Base-by-base conservation (phyloP, 371 early-diverging fungal species). In the Actinomortierella ambigua region DNA sequence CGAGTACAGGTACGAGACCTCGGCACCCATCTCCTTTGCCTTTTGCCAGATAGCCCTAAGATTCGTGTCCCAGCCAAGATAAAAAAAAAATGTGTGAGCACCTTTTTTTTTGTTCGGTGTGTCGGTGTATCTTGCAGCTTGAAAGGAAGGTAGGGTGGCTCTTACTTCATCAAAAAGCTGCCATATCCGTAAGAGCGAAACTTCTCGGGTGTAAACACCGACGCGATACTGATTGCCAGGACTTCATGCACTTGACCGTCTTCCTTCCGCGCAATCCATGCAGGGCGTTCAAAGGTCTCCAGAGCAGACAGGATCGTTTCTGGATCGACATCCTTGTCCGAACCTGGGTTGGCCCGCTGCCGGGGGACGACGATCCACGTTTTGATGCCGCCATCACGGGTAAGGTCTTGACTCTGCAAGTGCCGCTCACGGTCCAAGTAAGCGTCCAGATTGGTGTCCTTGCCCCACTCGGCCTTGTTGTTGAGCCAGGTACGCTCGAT, bases 341-440 rank as follows among this genome's bases (percentile, higher is more conserved):
- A 51, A 44, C 43, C 14, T 2, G 61, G 62, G 44, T 68, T 55
- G 40, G 61, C 54, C 61, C 58, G 11, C 43, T 23, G 8, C 53
- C 61, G 23, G 18, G 78, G 71, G 11, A 81, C 78, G n/a, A 78
- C 48, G 23, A 75, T 56, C 77, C 79, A 81, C 11, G 75, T 71
- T 11, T 34, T 34, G 34, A 34, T 34, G 4, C 34, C 34, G 11
- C 34, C 34, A 11, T 34, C 11, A 34, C 34, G 34, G 34, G 34
- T 34, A 4, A 34, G 11, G 34, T 34, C 34, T 11, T 34, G 34
- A 34, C 11, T 34, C 34, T 34, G 34, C 7, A 81, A 66, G 20
- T 68, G 47, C 14, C 23, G 17, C 52, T 81, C 79, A 28, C 79
- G 78, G 4, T 66, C 73, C 7, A 69, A 57, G 55, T 76, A 81